Percentiles rank a stretch among this genome's conserved stretches.
Evolutionary conservation across 139 green algal genomes (phyloP).

Genomic region (Tetraselmis striata): DNA sequence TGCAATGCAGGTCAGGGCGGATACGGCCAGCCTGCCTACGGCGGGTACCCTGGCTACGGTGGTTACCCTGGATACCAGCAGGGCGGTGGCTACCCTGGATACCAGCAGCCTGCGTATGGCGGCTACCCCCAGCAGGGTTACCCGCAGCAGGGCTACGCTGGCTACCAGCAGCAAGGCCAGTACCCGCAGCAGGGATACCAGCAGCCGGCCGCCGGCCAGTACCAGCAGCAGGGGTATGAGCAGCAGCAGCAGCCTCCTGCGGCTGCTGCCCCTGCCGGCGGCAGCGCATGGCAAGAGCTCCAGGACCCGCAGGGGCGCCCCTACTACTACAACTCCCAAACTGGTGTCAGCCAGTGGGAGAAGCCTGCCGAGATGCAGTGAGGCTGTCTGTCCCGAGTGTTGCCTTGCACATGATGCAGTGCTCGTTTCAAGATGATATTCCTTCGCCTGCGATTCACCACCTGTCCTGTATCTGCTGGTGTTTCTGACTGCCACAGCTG

Average conservation of each 20-base stretch:
- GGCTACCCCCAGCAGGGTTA: conserved; percentile 16
- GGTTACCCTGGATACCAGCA: conserved; percentile 7
- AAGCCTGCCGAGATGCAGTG: conserved; percentile 71
- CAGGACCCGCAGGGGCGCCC: conserved; percentile 63
- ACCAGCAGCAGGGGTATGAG: conserved; percentile 6
- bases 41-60: conserved; percentile 7
- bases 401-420: too few relatives aligned
- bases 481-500: too few relatives aligned
- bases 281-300: conserved; percentile 47
- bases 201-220: conserved; percentile 9
- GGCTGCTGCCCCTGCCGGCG: background rate
- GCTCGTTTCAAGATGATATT: too few relatives aligned
- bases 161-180: background rate
- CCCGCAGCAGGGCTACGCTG: background rate
- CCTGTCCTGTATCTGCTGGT: too few relatives aligned
- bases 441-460: too few relatives aligned
- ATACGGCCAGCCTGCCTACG: conserved; percentile 10
- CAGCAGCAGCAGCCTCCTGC: background rate
- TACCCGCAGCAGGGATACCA: background rate
- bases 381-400: conserved; percentile 2
- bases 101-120: conserved; percentile 11
- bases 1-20: conserved; percentile 6
- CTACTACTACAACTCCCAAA: conserved; percentile 91
- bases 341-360: conserved; percentile 84
- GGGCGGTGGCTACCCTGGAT: conserved; percentile 7